Conservation (phyloP, 768 basidiomycete genomes). For the Amanita thiersii region DNA sequence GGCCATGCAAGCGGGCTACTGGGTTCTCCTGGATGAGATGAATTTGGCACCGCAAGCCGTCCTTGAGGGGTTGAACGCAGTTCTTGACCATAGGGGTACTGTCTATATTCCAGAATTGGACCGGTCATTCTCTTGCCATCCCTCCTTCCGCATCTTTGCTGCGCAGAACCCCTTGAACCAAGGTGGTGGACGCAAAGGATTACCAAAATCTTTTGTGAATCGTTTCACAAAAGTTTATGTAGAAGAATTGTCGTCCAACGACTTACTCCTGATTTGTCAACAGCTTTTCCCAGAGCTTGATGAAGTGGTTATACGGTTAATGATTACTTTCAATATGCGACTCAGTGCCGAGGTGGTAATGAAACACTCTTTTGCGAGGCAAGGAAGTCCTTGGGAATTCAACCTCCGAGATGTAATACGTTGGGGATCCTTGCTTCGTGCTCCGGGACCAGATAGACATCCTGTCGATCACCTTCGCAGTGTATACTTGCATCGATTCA, state of each 20-base stretch:
- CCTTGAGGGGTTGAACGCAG: conserved; percentile 93
- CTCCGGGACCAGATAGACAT: conserved; percentile 24
- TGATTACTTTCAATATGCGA: conserved; percentile 77
- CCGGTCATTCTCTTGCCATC: conserved; percentile 80
- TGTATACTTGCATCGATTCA: conserved; percentile 83
- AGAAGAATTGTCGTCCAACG: conserved; percentile 71
- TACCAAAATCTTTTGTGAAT: conserved; percentile 96
- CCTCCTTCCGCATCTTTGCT: conserved; percentile 94
- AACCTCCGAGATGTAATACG: conserved; percentile 92
- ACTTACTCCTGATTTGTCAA: conserved; percentile 72
- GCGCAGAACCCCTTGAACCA: conserved; percentile 96
- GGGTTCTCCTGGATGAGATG: conserved; percentile 99
- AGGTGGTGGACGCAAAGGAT: conserved; percentile 94
- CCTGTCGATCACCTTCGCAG: conserved; percentile 60
- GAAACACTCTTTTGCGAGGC: conserved; percentile 59
- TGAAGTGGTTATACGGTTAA: conserved; percentile 44
- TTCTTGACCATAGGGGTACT: conserved; percentile 90
- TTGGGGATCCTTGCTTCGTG: conserved; percentile 60
- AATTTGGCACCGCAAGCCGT: conserved; percentile 96
- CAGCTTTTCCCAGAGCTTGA: conserved; percentile 62
- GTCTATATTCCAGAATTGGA: conserved; percentile 95
- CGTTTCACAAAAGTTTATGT: conserved; percentile 98
- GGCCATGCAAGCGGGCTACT: conserved; percentile 91
- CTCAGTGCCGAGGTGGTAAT: conserved; percentile 62
- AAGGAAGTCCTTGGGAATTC: conserved; percentile 95